Conservation (phyloP, 208 protist species). For the Crithidia mellificae region DNA sequence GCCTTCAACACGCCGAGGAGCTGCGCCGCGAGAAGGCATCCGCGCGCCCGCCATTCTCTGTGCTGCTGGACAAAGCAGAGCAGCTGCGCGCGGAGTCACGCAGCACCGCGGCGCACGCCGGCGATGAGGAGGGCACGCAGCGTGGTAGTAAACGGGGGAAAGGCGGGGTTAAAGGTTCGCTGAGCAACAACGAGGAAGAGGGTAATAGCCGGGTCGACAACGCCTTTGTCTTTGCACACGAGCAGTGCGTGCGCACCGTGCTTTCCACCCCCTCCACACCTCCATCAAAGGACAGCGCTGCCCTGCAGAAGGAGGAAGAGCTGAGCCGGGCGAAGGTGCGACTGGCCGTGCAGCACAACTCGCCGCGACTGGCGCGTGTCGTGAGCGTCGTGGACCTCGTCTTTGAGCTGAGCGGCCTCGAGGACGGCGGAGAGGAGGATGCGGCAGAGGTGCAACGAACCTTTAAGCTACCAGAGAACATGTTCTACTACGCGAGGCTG, state of each 20-base stretch:
- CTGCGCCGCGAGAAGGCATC: constrained; percentile 1
- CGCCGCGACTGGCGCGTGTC: constrained; percentile 27
- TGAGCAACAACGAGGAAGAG: background rate
- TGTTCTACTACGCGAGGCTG: constrained; percentile 40
- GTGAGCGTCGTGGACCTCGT: constrained; percentile 35
- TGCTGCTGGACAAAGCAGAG: background rate
- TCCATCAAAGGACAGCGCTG: background rate
- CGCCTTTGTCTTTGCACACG: background rate
- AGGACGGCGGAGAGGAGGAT: constrained; percentile 28
- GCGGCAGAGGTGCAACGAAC: constrained; percentile 16
- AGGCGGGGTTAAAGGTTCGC: background rate
- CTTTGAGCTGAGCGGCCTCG: constrained; percentile 22
- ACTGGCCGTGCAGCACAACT: constrained; percentile 28
- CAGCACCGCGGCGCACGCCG: background rate
- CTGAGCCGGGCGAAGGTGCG: constrained; percentile 24
- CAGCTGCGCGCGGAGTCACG: background rate
- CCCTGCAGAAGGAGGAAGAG: constrained; percentile 9
- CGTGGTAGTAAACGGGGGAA: background rate
- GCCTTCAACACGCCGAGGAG: constrained; percentile 9
- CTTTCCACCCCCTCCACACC: constrained; percentile 1
- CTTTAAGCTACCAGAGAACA: constrained; percentile 34
- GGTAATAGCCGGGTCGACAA: background rate
- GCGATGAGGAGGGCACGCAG: background rate
- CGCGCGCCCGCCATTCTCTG: background rate
- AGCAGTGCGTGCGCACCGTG: constrained; percentile 5